These are phyloP conservation scores for Pittosporum tobira DNA, from an alignment of 129 eudicot species.

Conservation along the genomic window DNA sequence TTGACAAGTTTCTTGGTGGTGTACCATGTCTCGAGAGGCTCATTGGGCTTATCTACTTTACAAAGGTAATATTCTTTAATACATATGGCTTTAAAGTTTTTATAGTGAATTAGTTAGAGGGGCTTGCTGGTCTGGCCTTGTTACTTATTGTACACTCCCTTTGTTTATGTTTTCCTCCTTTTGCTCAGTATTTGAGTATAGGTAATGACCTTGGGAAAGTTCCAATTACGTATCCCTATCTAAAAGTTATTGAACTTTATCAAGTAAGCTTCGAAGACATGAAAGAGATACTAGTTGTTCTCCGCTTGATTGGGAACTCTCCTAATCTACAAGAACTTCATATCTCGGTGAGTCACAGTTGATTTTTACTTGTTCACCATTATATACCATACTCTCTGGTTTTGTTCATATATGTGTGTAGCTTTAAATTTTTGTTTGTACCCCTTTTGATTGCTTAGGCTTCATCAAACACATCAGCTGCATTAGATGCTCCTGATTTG, in stretches of 20 bases:
- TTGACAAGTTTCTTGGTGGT: slow-evolving; percentile 84
- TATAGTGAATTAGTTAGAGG: neutral
- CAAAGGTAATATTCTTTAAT: slow-evolving; percentile 51
- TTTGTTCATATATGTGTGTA: neutral
- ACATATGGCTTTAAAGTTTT: neutral
- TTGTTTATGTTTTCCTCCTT: neutral
- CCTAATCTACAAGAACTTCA: slow-evolving; percentile 78
- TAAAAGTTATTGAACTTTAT: slow-evolving; percentile 63
- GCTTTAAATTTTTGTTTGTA: neutral
- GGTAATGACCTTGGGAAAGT: slow-evolving; percentile 45
- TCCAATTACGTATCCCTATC: slow-evolving; percentile 31
- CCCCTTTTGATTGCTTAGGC: slow-evolving; percentile 33
- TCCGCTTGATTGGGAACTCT: slow-evolving; percentile 62
- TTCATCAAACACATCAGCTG: slow-evolving; percentile 48
- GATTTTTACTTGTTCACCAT: neutral
- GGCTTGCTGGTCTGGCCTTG: neutral
- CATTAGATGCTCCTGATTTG: slow-evolving; percentile 36
- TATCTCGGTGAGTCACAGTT: slow-evolving; percentile 58
- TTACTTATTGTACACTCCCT: neutral
- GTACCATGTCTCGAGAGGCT: slow-evolving; percentile 76
- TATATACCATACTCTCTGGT: neutral
- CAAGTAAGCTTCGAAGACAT: slow-evolving; percentile 92
- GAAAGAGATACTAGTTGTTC: slow-evolving; percentile 81
- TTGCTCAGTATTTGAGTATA: slow-evolving; percentile 69
- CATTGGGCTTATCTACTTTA: slow-evolving; percentile 76